Conservation (phyloP, 306 rosid species). For the Canavalia ensiformis region DNA sequence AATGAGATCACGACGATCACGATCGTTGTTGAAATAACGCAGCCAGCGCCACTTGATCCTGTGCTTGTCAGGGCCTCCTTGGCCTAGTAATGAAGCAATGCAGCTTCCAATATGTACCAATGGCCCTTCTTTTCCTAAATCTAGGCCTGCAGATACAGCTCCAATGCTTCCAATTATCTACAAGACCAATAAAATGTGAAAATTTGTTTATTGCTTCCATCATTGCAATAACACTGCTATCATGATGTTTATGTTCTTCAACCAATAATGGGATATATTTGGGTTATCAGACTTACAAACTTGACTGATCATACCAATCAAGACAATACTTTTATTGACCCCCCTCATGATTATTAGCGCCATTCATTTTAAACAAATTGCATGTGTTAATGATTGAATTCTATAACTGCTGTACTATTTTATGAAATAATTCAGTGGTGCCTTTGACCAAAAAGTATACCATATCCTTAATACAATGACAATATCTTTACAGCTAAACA, state of each 20-base stretch:
- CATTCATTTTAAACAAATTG: slow-evolving; percentile 3
- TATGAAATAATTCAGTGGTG: background rate
- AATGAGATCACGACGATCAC: slow-evolving; percentile 84
- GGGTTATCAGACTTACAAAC: background rate
- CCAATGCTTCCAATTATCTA: slow-evolving; percentile 93
- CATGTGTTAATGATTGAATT: background rate
- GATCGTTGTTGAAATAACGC: slow-evolving; percentile 80
- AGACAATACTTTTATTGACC: background rate
- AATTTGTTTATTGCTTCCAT: background rate
- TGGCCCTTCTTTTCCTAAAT: slow-evolving; percentile 95
- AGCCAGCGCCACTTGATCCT: slow-evolving; percentile 80
- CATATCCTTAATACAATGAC: background rate
- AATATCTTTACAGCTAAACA: background rate
- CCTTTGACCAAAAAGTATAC: background rate
- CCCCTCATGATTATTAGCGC: background rate
- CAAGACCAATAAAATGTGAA: slow-evolving; percentile 30
- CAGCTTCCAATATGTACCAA: slow-evolving; percentile 91
- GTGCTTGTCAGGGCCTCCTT: slow-evolving; percentile 84
- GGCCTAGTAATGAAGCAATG: slow-evolving; percentile 88
- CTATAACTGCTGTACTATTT: background rate
- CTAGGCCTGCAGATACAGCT: slow-evolving; percentile 91
- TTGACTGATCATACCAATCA: background rate
- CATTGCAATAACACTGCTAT: background rate
- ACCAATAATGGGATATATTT: background rate
- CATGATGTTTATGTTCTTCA: background rate